phyloP scores from a whole-genome alignment of 495 filamentous ascomycete genomes.

The Podospora sp. region DNA sequence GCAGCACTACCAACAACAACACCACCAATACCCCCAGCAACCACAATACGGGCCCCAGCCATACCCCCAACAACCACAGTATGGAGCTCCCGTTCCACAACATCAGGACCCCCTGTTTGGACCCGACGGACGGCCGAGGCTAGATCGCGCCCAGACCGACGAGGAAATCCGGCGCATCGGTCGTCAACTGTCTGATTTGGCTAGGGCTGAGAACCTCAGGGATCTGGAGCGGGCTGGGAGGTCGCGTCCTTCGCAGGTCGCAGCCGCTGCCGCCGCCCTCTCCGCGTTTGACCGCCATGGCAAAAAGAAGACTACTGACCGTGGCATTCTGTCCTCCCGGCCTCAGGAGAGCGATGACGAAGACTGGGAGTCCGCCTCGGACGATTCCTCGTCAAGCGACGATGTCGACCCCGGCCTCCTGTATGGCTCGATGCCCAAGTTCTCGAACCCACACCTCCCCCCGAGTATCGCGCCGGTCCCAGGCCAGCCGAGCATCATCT shows the following conservation, averaged over 20 bases:
- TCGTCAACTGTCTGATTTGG: constrained; percentile 48
- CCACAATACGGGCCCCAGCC: constrained; percentile 9
- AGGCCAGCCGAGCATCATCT: constrained; percentile 26
- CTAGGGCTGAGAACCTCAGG: constrained; percentile 44
- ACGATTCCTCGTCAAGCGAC: constrained; percentile 46
- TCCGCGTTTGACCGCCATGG: constrained; percentile 41
- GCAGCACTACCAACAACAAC: constrained; percentile 23
- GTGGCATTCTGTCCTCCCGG: constrained; percentile 45
- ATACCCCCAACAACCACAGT: constrained; percentile 12
- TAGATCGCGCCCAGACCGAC: constrained; percentile 45
- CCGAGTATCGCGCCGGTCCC: constrained; percentile 13
- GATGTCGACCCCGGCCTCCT: constrained; percentile 48
- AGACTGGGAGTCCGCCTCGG: constrained; percentile 50
- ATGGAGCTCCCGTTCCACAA: constrained; percentile 9
- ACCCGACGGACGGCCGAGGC: constrained; percentile 34
- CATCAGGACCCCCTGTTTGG: constrained; percentile 23
- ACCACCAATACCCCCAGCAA: constrained; percentile 21
- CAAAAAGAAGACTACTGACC: constrained; percentile 28
- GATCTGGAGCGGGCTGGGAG: constrained; percentile 47
- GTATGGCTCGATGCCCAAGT: constrained; percentile 45
- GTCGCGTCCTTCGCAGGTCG: constrained; percentile 41
- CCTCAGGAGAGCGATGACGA: constrained; percentile 40
- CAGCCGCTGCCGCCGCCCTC: constrained; percentile 41
- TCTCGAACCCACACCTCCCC: constrained; percentile 34
- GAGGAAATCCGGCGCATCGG: constrained; percentile 54